These are phyloP conservation scores for Rhizomucor miehei DNA, from an alignment of 371 early-diverging fungal species.

Conservation along the genomic window DNA sequence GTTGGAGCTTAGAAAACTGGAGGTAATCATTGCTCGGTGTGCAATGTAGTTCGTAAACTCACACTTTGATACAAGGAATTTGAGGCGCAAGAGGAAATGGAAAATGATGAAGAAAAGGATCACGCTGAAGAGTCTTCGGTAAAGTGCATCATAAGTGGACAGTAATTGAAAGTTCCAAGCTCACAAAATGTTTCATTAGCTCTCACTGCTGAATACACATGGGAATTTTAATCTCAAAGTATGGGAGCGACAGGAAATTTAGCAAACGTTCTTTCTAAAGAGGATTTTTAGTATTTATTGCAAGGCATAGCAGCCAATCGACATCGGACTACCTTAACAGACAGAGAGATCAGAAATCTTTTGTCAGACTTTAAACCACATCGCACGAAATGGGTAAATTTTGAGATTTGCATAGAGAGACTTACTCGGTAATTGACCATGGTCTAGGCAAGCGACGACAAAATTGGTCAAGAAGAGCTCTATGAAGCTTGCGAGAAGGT, in stretches of 20 bases:
- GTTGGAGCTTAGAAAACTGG: constrained; percentile 62
- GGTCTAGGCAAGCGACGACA: constrained; percentile 76
- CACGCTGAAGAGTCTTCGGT: constrained; percentile 24
- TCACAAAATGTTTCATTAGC: constrained; percentile 6
- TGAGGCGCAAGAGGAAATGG: constrained; percentile 52
- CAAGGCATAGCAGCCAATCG: constrained; percentile 75
- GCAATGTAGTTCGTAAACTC: background rate
- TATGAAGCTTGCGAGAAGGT: constrained; percentile 88
- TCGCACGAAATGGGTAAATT: constrained; percentile 82
- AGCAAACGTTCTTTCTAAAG: background rate
- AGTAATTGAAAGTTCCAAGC: too few species aligned
- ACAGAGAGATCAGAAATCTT: constrained; percentile 72
- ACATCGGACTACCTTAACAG: constrained; percentile 59
- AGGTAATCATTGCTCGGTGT: constrained; percentile 12
- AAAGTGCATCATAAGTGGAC: background rate
- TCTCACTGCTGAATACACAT: constrained; percentile 48
- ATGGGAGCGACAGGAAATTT: background rate
- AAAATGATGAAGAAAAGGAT: constrained; percentile 52
- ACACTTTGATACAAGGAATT: constrained; percentile 23
- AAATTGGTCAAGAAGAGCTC: constrained; percentile 89
- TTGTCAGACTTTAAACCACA: constrained; percentile 84
- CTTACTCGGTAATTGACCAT: too few species aligned
- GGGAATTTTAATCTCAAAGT: constrained; percentile 60
- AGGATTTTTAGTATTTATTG: constrained; percentile 56
- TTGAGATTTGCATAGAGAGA: background rate